Conservation (phyloP, 2,329 filamentous ascomycete genomes). For the Remersonia thermophila region DNA sequence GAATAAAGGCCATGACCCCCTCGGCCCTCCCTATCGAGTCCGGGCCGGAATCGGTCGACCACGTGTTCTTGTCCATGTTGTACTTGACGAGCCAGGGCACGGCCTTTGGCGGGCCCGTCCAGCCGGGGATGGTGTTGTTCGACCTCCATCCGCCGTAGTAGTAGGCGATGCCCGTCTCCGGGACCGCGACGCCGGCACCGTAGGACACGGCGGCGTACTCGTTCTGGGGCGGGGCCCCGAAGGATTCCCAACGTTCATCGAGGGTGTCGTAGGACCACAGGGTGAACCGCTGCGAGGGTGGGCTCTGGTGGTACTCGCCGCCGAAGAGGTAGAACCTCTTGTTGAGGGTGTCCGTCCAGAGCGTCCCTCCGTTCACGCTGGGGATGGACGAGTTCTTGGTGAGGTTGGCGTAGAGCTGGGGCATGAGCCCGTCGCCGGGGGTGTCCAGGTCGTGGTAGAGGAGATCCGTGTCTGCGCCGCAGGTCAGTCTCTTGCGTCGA, state of each 20-base stretch:
- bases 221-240: conserved; percentile 25
- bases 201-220: conserved; percentile 37
- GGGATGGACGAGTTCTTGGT: conserved; percentile 48
- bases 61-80: conserved; percentile 38
- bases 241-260: conserved; percentile 41
- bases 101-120: conserved; percentile 35
- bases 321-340: conserved; percentile 52
- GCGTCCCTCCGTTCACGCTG: conserved; percentile 28
- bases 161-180: conserved; percentile 43
- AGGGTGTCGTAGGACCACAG: conserved; percentile 48
- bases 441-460: conserved; percentile 44
- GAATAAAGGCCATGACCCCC: conserved; percentile 47
- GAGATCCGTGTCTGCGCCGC: conserved; percentile 37
- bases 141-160: conserved; percentile 53
- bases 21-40: conserved; percentile 44
- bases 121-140: conserved; percentile 38
- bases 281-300: conserved; percentile 30
- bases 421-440: conserved; percentile 32
- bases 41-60: conserved; percentile 42
- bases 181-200: conserved; percentile 43
- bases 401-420: conserved; percentile 42
- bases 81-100: conserved; percentile 43
- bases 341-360: conserved; percentile 51
- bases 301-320: conserved; percentile 36
- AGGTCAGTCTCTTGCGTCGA: neutral